A percentile compares a stretch with the other conserved stretches of the same genome.
phyloP scores from a whole-genome alignment of 2,329 filamentous ascomycete genomes.

The Dryadomyces sulphureus region DNA sequence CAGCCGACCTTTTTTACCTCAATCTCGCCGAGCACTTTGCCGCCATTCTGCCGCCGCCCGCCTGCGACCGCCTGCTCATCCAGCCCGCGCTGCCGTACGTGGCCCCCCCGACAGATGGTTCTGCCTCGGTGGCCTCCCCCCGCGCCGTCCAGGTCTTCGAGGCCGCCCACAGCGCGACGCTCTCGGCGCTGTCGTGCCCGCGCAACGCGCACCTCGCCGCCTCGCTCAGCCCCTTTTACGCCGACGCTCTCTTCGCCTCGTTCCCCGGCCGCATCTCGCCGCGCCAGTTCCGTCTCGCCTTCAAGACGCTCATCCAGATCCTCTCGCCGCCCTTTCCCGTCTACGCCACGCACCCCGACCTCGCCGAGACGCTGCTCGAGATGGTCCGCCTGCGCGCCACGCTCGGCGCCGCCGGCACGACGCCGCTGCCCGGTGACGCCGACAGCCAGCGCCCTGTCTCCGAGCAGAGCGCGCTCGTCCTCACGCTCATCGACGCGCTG shows the following conservation, averaged over 20 bases:
- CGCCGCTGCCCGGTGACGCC: slow-evolving; percentile 15
- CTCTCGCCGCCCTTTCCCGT: slow-evolving; percentile 67
- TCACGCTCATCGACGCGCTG: slow-evolving; percentile 67
- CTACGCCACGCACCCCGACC: slow-evolving; percentile 54
- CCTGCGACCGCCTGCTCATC: slow-evolving; percentile 60
- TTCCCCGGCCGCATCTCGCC: slow-evolving; percentile 68
- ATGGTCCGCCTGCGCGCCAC: slow-evolving; percentile 53
- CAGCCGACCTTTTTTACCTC: slow-evolving; percentile 66
- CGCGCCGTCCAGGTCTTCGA: slow-evolving; percentile 57
- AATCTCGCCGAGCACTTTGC: slow-evolving; percentile 77
- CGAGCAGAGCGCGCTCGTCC: slow-evolving; percentile 61
- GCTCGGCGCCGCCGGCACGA: slow-evolving; percentile 28
- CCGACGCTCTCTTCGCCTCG: slow-evolving; percentile 63
- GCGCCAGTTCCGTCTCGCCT: slow-evolving; percentile 77
- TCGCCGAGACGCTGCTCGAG: slow-evolving; percentile 71
- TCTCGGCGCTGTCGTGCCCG: slow-evolving; percentile 68
- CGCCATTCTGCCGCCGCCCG: slow-evolving; percentile 47
- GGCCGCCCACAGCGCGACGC: slow-evolving; percentile 67
- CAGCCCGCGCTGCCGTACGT: slow-evolving; percentile 64
- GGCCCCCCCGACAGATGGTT: slow-evolving; percentile 11
- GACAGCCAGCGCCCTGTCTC: slow-evolving; percentile 32
- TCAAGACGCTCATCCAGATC: slow-evolving; percentile 71
- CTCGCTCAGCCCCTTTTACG: slow-evolving; percentile 65
- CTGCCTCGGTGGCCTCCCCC: slow-evolving; percentile 23
- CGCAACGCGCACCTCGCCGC: slow-evolving; percentile 59